Evolutionary conservation across 306 rosid species (phyloP).

Genomic region (Pyrus betulifolia): DNA sequence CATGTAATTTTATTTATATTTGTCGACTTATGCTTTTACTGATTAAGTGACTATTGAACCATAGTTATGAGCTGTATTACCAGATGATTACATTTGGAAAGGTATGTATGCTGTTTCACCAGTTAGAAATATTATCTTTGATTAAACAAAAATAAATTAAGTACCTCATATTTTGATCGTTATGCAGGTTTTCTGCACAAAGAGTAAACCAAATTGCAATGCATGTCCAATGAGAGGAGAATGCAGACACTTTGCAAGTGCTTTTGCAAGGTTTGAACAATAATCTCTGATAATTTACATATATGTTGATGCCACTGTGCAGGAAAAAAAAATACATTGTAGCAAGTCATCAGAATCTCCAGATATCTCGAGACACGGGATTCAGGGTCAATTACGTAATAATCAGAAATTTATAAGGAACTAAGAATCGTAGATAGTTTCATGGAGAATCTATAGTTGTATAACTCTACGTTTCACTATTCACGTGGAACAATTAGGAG

Average conservation of each 20-base stretch:
- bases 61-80: conserved; percentile 92
- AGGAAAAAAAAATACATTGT: background rate
- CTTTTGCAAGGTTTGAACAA: conserved; percentile 85
- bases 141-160: conserved; percentile 13
- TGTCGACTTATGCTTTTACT: conserved; percentile 24
- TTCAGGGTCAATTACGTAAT: conserved; percentile 8
- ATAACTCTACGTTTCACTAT: background rate
- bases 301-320: conserved; percentile 5
- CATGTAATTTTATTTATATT: background rate
- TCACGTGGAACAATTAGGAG: background rate
- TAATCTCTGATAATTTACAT: conserved; percentile 1
- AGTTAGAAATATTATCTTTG: background rate
- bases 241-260: conserved; percentile 97
- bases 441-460: background rate
- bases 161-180: conserved; percentile 13
- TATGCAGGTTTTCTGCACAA: too few relatives aligned
- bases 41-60: conserved; percentile 16
- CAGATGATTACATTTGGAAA: conserved; percentile 96
- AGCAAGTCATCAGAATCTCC: background rate
- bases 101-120: conserved; percentile 31
- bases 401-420: conserved; percentile 7
- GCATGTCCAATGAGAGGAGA: conserved; percentile 98
- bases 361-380: background rate
- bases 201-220: too few relatives aligned
- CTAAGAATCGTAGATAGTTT: conserved; percentile 5